Evolutionary conservation across 2,329 filamentous ascomycete genomes (phyloP).

Genomic region (Rhytidhysteron rufulum): DNA sequence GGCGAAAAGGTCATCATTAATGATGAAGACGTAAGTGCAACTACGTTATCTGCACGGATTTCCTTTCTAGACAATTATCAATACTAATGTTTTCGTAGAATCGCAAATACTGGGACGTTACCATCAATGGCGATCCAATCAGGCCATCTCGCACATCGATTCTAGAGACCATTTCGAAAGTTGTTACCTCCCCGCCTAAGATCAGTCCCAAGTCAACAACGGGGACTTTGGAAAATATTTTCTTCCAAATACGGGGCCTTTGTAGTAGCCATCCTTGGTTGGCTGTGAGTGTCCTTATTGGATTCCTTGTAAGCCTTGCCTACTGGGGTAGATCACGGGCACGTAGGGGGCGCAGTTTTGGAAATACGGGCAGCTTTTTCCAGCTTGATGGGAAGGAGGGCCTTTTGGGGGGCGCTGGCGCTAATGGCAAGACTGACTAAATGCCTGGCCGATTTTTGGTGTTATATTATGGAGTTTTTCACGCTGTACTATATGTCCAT

Average conservation of each 20-base stretch:
- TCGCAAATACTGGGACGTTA: conserved; percentile 91
- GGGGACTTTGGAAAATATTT: conserved; percentile 65
- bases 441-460: conserved; percentile 20
- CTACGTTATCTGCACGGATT: not conserved
- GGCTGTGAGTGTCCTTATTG: conserved; percentile 53
- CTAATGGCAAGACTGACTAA: conserved; percentile 24
- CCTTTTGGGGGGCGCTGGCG: conserved; percentile 56
- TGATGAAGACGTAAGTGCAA: conserved; percentile 80
- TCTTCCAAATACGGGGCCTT: conserved; percentile 46
- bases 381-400: conserved; percentile 66
- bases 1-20: conserved; percentile 95
- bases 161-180: conserved; percentile 75
- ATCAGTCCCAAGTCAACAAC: conserved; percentile 77
- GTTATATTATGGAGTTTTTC: not conserved
- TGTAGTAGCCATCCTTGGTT: conserved; percentile 44
- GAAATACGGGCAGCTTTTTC: conserved; percentile 57
- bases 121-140: conserved; percentile 84
- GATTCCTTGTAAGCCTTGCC: conserved; percentile 51
- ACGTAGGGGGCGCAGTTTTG: conserved; percentile 40
- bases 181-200: conserved; percentile 64
- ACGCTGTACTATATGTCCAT: conserved; percentile 6
- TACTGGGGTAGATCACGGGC: conserved; percentile 28
- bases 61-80: not conserved
- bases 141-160: conserved; percentile 86
- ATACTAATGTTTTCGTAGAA: conserved; percentile 52